These are phyloP conservation scores for Rhazya stricta DNA, from an alignment of 257 asterid genomes.

Conservation along the genomic window DNA sequence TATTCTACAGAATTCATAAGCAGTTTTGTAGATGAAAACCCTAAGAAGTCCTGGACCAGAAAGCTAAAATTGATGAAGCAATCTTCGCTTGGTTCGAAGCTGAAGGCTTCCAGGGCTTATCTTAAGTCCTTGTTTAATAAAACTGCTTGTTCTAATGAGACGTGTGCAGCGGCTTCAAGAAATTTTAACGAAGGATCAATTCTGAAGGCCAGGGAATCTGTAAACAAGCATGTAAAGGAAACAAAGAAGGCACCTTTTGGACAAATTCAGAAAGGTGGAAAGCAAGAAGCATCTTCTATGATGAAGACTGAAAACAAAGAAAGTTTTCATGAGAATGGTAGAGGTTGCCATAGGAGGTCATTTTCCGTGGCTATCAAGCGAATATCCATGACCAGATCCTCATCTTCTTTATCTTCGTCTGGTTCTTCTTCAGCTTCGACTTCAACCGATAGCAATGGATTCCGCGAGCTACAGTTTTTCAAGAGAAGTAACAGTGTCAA, in stretches of 20 bases:
- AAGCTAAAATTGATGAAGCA: slow-evolving; percentile 44
- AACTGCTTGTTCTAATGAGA: slow-evolving; percentile 53
- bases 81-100: slow-evolving; percentile 38
- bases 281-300: slow-evolving; percentile 11
- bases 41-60: slow-evolving; percentile 45
- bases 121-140: slow-evolving; percentile 60
- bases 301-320: slow-evolving; percentile 24
- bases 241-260: slow-evolving; percentile 42
- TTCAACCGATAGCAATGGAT: slow-evolving; percentile 29
- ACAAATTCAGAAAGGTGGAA: slow-evolving; percentile 33
- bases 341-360: slow-evolving; percentile 59
- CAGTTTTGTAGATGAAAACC: slow-evolving; percentile 7
- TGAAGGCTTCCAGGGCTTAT: slow-evolving; percentile 54
- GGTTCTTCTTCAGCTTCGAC: slow-evolving; percentile 32
- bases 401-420: slow-evolving; percentile 25
- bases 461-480: slow-evolving; percentile 27
- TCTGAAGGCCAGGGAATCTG: slow-evolving; percentile 22
- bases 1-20: slow-evolving; percentile 20
- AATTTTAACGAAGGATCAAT: slow-evolving; percentile 16
- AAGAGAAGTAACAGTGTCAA: slow-evolving; percentile 42
- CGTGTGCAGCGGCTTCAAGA: slow-evolving; percentile 27
- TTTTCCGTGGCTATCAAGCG: slow-evolving; percentile 70
- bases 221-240: slow-evolving; percentile 12
- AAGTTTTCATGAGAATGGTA: slow-evolving; percentile 17
- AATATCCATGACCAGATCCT: slow-evolving; percentile 39